Conservation (phyloP, 345 rosid species). For the Linum usitatissimum region DNA sequence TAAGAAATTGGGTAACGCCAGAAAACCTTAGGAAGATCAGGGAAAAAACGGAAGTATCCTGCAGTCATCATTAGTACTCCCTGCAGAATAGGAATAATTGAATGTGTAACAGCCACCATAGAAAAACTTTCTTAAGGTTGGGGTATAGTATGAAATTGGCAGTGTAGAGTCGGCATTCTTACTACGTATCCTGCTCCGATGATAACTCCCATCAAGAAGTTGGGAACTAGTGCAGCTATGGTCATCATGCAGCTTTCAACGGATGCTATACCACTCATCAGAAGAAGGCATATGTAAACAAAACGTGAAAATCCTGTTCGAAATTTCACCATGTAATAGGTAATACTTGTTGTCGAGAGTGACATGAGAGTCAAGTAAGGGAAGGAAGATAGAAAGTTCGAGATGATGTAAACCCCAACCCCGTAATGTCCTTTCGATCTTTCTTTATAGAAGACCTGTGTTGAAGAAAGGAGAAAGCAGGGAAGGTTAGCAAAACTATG, state of each 20-base stretch:
- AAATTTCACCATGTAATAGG: constrained; percentile 40
- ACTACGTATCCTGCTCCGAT: constrained; percentile 42
- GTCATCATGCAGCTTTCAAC: constrained; percentile 51
- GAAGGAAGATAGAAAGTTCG: constrained; percentile 41
- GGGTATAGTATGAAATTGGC: not conserved
- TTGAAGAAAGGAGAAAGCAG: not conserved
- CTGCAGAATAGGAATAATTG: constrained; percentile 14
- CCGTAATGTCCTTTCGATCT: constrained; percentile 38
- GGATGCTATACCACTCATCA: constrained; percentile 28
- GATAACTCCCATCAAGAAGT: constrained; percentile 40
- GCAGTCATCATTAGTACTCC: constrained; percentile 42
- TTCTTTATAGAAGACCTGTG: constrained; percentile 36
- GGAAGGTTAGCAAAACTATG: not conserved
- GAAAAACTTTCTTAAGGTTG: not conserved
- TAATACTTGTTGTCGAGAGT: constrained; percentile 23
- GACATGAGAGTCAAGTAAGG: constrained; percentile 36
- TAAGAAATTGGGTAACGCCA: constrained; percentile 49
- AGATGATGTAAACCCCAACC: constrained; percentile 26
- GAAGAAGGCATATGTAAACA: constrained; percentile 23
- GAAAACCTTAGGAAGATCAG: constrained; percentile 36
- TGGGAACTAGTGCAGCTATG: constrained; percentile 46
- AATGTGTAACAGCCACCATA: not conserved
- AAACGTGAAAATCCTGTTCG: constrained; percentile 23
- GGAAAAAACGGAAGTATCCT: constrained; percentile 34
- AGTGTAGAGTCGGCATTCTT: constrained; percentile 15